Base-by-base conservation (phyloP, 148 eudicot genomes). In the Rhododendron henanense region DNA sequence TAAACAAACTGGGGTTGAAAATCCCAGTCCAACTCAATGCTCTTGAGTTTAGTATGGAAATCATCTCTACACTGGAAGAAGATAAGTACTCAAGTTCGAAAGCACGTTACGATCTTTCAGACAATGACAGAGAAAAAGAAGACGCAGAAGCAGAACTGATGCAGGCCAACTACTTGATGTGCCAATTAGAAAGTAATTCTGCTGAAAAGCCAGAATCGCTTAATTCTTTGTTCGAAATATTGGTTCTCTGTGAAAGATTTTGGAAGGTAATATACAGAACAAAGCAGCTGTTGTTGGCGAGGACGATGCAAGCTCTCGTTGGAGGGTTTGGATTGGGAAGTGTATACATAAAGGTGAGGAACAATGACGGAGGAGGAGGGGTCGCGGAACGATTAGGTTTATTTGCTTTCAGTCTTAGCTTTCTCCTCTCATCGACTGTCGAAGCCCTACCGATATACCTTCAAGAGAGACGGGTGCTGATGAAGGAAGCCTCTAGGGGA, bases 401-500 rank as follows among this genome's bases (percentile, higher is more conserved):
- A 28, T 96, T 96, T 83, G 99, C 99, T 0, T 96, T 96, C 78
- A 96, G 94, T 74, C 91, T 96, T 53, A 96, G 99, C 85, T 96
- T 96, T 86, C 96, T 96, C 21, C 94, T 96, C 2, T 96, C 99
- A 2, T 96, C 99, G 1, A 96, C 99, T 2, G 99, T 96, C 9
- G 99, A 96, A 90, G 98, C 99, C 5, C 89, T 96, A 18, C 99
- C 99, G 21, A 96, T 96, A 47, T 96, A 96, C 89, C 98, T 96
- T 63, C 97, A 93, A 92, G 99, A 96, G 81, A 90, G 98, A 11
- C 92, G 92, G 31, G 99, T 96, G 23, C 71, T 96, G n/a, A 96
- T 96, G 99, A 96, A 96, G 59, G 99, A 96, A 85, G 92, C 95
- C 3, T 94, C 99, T 0, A 92, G 95, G 84, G 92, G 94, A 39